Evolutionary conservation across 495 filamentous ascomycete species (phyloP).

Genomic region (Bacidia gigantensis): DNA sequence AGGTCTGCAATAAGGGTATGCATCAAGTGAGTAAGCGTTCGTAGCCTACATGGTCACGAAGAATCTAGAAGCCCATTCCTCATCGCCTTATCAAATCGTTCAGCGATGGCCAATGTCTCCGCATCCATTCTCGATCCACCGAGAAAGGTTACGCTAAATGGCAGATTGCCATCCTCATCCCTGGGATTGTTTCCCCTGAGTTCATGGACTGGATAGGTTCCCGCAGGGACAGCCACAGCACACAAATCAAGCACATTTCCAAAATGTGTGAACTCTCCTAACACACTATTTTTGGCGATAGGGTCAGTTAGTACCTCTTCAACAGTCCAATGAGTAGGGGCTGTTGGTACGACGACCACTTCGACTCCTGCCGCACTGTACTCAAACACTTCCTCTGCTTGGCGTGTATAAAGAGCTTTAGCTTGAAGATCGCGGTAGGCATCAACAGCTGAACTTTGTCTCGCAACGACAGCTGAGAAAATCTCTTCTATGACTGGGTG

Average conservation of each 20-base stretch:
- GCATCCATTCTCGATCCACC: constrained; percentile 42
- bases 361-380: constrained; percentile 33
- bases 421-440: constrained; percentile 42
- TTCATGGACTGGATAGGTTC: constrained; percentile 23
- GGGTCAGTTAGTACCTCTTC: constrained; percentile 43
- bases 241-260: constrained; percentile 55
- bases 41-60: too few species aligned
- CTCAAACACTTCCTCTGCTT: constrained; percentile 34
- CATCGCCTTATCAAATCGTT: constrained; percentile 37
- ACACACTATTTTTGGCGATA: constrained; percentile 36
- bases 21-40: too few species aligned
- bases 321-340: constrained; percentile 45
- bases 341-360: constrained; percentile 47
- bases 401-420: constrained; percentile 28
- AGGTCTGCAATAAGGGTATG: too few species aligned
- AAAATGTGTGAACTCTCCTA: constrained; percentile 50
- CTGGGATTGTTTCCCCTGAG: constrained; percentile 12
- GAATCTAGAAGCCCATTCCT: too few species aligned
- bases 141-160: constrained; percentile 51
- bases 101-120: constrained; percentile 41
- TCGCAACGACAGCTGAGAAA: constrained; percentile 32
- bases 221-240: constrained; percentile 44
- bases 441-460: constrained; percentile 37
- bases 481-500: constrained; percentile 42
- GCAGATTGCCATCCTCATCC: constrained; percentile 23